A percentile compares a stretch with the other conserved stretches of the same genome.
These are phyloP conservation scores for Colletotrichum neosansevieriae DNA, from an alignment of 2,329 filamentous ascomycete genomes.

Conservation along the genomic window DNA sequence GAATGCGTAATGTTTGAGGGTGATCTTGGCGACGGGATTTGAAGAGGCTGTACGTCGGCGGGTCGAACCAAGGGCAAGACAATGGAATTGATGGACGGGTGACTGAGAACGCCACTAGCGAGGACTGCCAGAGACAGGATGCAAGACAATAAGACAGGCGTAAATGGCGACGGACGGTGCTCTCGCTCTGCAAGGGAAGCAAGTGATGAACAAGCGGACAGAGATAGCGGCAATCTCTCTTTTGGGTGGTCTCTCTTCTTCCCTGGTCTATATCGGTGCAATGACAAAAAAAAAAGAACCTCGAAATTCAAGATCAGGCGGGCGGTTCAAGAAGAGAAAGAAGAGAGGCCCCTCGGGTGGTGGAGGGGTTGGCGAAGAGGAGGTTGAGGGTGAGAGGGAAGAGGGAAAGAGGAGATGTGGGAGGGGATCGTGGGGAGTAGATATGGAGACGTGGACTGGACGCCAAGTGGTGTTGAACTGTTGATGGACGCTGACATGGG, in stretches of 20 bases:
- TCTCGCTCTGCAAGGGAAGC: not conserved
- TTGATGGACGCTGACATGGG: too few relatives aligned
- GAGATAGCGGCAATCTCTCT: slow-evolving; percentile 13
- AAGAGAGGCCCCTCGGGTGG: slow-evolving; percentile 14
- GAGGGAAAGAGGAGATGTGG: slow-evolving; percentile 27
- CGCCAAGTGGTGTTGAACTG: too few relatives aligned
- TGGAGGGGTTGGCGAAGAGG: slow-evolving; percentile 28
- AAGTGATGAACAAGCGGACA: slow-evolving; percentile 1
- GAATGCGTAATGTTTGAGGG: slow-evolving; percentile 34
- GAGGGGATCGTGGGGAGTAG: slow-evolving; percentile 39
- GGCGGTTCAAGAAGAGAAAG: slow-evolving; percentile 5
- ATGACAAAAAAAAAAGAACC: not conserved
- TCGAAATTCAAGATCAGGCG: slow-evolving; percentile 2
- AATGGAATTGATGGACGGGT: slow-evolving; percentile 24
- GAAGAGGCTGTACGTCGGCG: slow-evolving; percentile 38
- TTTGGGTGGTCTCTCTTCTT: slow-evolving; percentile 5
- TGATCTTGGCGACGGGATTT: slow-evolving; percentile 23
- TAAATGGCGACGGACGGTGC: not conserved
- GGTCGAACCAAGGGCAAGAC: slow-evolving; percentile 39
- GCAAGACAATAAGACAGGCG: slow-evolving; percentile 39
- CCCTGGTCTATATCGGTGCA: not conserved
- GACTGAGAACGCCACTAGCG: slow-evolving; percentile 24
- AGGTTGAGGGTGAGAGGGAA: slow-evolving; percentile 26
- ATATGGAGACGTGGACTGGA: slow-evolving; percentile 39
- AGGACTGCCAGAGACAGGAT: slow-evolving; percentile 36